A percentile compares a stretch with the other conserved stretches of the same genome.
Evolutionary conservation across 768 basidiomycete species (phyloP).

Genomic region (Psilocybe cubensis): DNA sequence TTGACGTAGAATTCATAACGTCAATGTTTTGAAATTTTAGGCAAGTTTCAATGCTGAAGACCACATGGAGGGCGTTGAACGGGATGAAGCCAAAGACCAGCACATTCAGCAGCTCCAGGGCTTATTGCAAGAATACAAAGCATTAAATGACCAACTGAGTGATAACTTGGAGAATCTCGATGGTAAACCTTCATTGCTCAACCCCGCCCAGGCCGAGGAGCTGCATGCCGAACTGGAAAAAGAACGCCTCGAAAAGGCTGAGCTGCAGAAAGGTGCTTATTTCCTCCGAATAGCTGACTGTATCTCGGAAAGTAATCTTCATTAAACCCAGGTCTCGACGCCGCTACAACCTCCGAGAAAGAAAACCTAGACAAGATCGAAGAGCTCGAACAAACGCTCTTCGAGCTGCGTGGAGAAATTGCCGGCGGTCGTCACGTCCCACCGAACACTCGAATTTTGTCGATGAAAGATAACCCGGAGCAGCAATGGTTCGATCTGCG

Average conservation of each 20-base stretch:
- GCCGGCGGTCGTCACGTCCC: slow-evolving; percentile 78
- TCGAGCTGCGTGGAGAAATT: slow-evolving; percentile 77
- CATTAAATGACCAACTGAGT: slow-evolving; percentile 46
- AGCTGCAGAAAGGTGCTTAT: slow-evolving; percentile 44
- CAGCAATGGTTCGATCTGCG: slow-evolving; percentile 79
- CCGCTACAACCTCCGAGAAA: slow-evolving; percentile 36
- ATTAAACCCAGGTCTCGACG: slow-evolving; percentile 44
- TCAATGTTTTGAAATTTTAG: slow-evolving; percentile 30
- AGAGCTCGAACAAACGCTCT: slow-evolving; percentile 75
- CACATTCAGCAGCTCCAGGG: slow-evolving; percentile 58
- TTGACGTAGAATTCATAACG: neutral
- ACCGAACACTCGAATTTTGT: slow-evolving; percentile 69
- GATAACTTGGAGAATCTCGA: slow-evolving; percentile 51
- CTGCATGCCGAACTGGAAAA: slow-evolving; percentile 39
- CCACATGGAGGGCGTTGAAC: slow-evolving; percentile 29
- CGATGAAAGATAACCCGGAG: slow-evolving; percentile 81
- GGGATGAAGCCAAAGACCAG: slow-evolving; percentile 42
- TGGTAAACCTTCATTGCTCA: slow-evolving; percentile 30
- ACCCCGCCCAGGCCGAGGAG: slow-evolving; percentile 28
- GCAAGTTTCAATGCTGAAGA: slow-evolving; percentile 70
- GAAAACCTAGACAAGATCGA: slow-evolving; percentile 60
- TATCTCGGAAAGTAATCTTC: neutral
- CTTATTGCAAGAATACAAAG: slow-evolving; percentile 59
- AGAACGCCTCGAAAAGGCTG: slow-evolving; percentile 27
- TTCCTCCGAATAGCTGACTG: neutral